phyloP scores from a whole-genome alignment of 108 stramenopile genomes.

The Nitzschia putrida region DNA sequence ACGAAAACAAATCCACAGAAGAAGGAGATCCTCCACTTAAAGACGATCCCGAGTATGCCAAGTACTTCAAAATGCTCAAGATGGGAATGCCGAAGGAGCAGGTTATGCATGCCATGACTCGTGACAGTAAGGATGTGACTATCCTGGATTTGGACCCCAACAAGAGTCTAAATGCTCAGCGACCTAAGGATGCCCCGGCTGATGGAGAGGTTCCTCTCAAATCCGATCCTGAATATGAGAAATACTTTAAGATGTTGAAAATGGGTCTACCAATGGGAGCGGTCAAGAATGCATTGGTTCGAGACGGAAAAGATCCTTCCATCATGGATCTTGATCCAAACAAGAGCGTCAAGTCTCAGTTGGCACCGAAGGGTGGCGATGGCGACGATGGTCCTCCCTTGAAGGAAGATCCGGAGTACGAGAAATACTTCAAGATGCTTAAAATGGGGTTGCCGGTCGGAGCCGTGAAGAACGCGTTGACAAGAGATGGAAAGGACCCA shows the following conservation, averaged over 20 bases:
- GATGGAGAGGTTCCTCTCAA: slow-evolving; percentile 63
- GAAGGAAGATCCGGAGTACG: slow-evolving; percentile 76
- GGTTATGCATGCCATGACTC: slow-evolving; percentile 65
- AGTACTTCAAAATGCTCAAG: slow-evolving; percentile 79
- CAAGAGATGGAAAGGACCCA: slow-evolving; percentile 67
- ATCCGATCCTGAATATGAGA: slow-evolving; percentile 73
- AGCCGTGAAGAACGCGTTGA: slow-evolving; percentile 70
- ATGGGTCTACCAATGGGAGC: slow-evolving; percentile 68
- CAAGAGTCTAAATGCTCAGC: slow-evolving; percentile 51
- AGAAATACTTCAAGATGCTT: slow-evolving; percentile 81
- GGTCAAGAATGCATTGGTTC: slow-evolving; percentile 64
- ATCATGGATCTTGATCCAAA: slow-evolving; percentile 78
- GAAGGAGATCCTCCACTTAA: slow-evolving; percentile 49
- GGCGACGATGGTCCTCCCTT: slow-evolving; percentile 56
- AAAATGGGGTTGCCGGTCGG: slow-evolving; percentile 64
- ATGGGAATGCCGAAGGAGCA: slow-evolving; percentile 78
- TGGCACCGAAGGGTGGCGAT: slow-evolving; percentile 7
- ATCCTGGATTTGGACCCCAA: slow-evolving; percentile 69
- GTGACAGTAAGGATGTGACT: slow-evolving; percentile 65
- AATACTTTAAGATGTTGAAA: slow-evolving; percentile 83
- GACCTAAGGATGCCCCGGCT: slow-evolving; percentile 7
- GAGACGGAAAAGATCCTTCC: slow-evolving; percentile 74
- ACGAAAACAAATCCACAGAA: background rate
- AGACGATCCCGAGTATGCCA: slow-evolving; percentile 74
- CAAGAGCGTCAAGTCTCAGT: slow-evolving; percentile 58